Conservation (phyloP, 2,329 filamentous ascomycete genomes). For the Cladophialophora psammophila region DNA sequence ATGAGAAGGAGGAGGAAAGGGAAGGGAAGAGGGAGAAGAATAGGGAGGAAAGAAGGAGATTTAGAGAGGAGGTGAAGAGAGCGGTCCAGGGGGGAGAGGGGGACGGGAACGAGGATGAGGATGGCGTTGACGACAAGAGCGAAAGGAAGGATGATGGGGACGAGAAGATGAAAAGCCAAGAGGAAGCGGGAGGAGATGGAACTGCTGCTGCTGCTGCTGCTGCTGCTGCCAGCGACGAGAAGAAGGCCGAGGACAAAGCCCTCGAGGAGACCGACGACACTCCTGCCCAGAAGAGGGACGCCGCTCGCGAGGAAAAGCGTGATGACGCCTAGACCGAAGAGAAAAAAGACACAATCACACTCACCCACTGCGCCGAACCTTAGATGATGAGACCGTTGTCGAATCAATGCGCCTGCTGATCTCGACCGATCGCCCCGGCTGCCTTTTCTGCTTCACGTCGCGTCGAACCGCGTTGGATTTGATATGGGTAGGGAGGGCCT, state of each 20-base stretch:
- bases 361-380: not conserved
- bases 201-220: not conserved
- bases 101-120: constrained; percentile 6
- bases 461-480: too few relatives aligned
- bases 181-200: not conserved
- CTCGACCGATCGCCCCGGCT: too few relatives aligned
- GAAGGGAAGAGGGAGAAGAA: constrained; percentile 28
- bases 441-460: too few relatives aligned
- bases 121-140: not conserved
- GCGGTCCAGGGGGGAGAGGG: constrained; percentile 27
- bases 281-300: not conserved
- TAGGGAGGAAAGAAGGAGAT: constrained; percentile 20
- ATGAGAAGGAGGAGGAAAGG: constrained; percentile 37
- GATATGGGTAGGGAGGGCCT: too few relatives aligned
- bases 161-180: not conserved
- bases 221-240: not conserved
- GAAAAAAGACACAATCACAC: not conserved
- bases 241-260: not conserved
- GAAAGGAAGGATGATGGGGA: not conserved
- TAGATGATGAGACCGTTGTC: not conserved
- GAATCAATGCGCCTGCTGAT: too few relatives aligned
- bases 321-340: not conserved
- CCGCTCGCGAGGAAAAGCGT: not conserved
- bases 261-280: constrained; percentile 5
- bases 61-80: constrained; percentile 29